phyloP scores from a whole-genome alignment of 768 basidiomycete genomes.

The Russula griseocarnosa region DNA sequence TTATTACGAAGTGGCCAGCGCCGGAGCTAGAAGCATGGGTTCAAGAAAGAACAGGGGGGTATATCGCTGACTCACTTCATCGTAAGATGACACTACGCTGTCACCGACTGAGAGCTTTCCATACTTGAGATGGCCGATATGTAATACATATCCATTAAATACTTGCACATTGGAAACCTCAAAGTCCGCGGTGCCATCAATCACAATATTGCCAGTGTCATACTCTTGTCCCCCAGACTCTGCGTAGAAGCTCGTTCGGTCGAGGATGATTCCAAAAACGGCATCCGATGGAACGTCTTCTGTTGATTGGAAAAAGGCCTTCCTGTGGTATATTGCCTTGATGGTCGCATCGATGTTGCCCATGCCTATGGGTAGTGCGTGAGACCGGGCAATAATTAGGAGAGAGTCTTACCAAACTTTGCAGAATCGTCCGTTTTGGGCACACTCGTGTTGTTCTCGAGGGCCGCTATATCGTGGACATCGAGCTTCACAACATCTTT shows the following conservation, averaged over 20 bases:
- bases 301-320: conserved; percentile 69
- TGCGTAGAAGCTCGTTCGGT: conserved; percentile 94
- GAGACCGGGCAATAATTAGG: not conserved
- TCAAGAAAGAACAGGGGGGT: not conserved
- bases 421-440: conserved; percentile 90
- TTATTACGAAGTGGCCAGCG: conserved; percentile 96
- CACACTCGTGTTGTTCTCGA: conserved; percentile 73
- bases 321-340: conserved; percentile 81
- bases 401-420: conserved; percentile 72
- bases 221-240: conserved; percentile 97
- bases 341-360: conserved; percentile 74
- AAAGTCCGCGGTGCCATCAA: conserved; percentile 89
- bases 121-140: conserved; percentile 87
- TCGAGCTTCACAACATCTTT: conserved; percentile 81
- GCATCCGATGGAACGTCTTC: conserved; percentile 57
- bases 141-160: conserved; percentile 93
- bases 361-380: conserved; percentile 45
- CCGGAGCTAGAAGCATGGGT: conserved; percentile 53
- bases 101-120: conserved; percentile 76
- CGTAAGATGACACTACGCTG: conserved; percentile 84
- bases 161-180: conserved; percentile 90
- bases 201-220: conserved; percentile 91
- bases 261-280: conserved; percentile 81
- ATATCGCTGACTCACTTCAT: conserved; percentile 58
- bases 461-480: conserved; percentile 85